Percentiles rank a stretch among this genome's conserved stretches.
phyloP scores from a whole-genome alignment of 2,329 filamentous ascomycete species.

The Alternaria ethzedia region DNA sequence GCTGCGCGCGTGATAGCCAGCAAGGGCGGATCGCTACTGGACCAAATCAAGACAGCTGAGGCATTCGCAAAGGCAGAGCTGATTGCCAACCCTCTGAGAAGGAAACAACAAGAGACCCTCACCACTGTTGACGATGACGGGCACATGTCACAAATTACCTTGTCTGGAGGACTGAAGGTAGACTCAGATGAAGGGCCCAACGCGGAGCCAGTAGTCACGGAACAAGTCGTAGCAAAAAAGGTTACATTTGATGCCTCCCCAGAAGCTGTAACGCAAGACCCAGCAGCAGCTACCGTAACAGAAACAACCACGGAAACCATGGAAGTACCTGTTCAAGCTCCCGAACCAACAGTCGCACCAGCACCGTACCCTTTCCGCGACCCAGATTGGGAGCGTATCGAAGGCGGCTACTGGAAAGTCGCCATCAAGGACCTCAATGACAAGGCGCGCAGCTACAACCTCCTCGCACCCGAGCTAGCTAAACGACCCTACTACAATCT shows the following conservation, averaged over 20 bases:
- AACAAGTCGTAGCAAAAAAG: constrained; percentile 36
- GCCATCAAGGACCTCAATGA: constrained; percentile 79
- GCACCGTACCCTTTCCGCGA: constrained; percentile 73
- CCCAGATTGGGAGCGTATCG: constrained; percentile 73
- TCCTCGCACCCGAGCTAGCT: constrained; percentile 89
- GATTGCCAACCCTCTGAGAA: constrained; percentile 63
- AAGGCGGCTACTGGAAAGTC: constrained; percentile 76
- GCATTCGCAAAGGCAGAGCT: constrained; percentile 78
- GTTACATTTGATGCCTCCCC: constrained; percentile 18
- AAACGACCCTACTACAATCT: constrained; percentile 92
- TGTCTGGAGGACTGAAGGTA: constrained; percentile 53
- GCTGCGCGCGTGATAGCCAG: constrained; percentile 79
- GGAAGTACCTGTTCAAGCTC: constrained; percentile 12
- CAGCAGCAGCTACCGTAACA: neutral
- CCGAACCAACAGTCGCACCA: constrained; percentile 44
- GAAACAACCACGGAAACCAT: constrained; percentile 21
- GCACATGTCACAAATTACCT: constrained; percentile 55
- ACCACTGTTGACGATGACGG: constrained; percentile 54
- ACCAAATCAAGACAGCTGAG: constrained; percentile 74
- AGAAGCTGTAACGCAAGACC: constrained; percentile 1
- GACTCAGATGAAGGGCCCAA: constrained; percentile 17
- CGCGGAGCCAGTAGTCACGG: constrained; percentile 24
- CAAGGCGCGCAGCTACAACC: constrained; percentile 86
- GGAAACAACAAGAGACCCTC: constrained; percentile 52
- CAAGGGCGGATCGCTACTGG: constrained; percentile 74